Percentiles rank a stretch among this genome's conserved stretches.
Evolutionary conservation across 305 asterid genomes (phyloP).

Genomic region (Fraxinus velutina): DNA sequence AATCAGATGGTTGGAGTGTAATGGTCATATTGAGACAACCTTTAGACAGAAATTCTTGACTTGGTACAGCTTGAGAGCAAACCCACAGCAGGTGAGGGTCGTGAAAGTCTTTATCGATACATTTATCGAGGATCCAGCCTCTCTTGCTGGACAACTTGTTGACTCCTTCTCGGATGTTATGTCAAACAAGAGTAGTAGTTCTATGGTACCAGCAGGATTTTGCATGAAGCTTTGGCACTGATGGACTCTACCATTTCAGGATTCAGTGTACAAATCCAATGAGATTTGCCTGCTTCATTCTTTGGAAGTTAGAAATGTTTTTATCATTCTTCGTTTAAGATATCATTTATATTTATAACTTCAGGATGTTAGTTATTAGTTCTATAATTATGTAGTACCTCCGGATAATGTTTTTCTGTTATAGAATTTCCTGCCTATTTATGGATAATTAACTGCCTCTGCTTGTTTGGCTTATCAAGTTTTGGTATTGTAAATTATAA

Average conservation of each 20-base stretch:
- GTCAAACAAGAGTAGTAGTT: constrained; percentile 32
- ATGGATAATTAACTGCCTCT: not conserved
- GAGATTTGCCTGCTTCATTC: constrained; percentile 26
- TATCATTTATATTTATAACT: constrained; percentile 8
- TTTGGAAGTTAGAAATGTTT: constrained; percentile 20
- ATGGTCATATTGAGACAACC: constrained; percentile 53
- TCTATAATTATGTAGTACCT: not conserved
- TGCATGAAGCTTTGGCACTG: constrained; percentile 84
- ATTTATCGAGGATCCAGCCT: constrained; percentile 59
- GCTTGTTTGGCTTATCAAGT: not conserved
- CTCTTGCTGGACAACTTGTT: constrained; percentile 69
- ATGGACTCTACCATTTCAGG: constrained; percentile 5
- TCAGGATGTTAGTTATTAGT: constrained; percentile 6
- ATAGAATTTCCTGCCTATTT: constrained; percentile 17
- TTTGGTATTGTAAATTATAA: not conserved
- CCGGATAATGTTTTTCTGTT: constrained; percentile 16
- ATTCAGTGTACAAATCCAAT: constrained; percentile 7
- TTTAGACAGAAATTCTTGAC: constrained; percentile 78
- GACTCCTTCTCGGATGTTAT: constrained; percentile 60
- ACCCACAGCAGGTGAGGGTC: constrained; percentile 50
- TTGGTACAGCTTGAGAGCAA: constrained; percentile 83
- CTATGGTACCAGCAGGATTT: constrained; percentile 45
- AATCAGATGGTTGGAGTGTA: constrained; percentile 64
- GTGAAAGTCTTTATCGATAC: constrained; percentile 66
- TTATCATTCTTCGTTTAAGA: constrained; percentile 16